Percentiles rank a stretch among this genome's conserved stretches.
Evolutionary conservation across 805 yeast species (phyloP).

Genomic region (Hanseniaspora valbyensis): DNA sequence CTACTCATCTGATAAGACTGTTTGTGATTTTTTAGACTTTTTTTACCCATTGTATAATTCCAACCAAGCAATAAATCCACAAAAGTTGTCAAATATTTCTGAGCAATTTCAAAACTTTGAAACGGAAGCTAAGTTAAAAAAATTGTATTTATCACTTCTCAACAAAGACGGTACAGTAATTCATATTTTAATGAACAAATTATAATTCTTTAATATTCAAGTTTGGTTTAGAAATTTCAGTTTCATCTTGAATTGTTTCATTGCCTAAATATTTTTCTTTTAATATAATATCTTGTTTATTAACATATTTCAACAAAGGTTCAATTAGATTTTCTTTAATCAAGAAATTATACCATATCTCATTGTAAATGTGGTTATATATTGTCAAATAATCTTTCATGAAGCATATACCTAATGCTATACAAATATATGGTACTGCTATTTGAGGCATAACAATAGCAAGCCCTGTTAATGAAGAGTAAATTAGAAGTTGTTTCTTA

Average conservation of each 20-base stretch:
- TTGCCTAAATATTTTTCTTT: slow-evolving; percentile 10
- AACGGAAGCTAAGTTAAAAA: neutral
- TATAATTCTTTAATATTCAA: slow-evolving; percentile 8
- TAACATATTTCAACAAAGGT: slow-evolving; percentile 9
- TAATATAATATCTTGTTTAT: slow-evolving; percentile 9
- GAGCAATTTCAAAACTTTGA: neutral
- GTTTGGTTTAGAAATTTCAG: neutral
- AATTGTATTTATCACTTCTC: slow-evolving; percentile 5
- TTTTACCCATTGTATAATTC: neutral
- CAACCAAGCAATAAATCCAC: neutral
- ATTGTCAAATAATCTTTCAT: slow-evolving; percentile 13
- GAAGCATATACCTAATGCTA: slow-evolving; percentile 5
- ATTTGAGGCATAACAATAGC: neutral
- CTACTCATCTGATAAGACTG: neutral
- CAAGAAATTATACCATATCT: slow-evolving; percentile 14
- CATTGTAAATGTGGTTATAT: slow-evolving; percentile 11
- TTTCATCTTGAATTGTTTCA: neutral
- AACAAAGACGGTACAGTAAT: slow-evolving; percentile 7
- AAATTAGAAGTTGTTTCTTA: slow-evolving; percentile 8
- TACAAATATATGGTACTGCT: neutral
- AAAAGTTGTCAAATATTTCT: neutral
- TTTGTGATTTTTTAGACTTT: neutral
- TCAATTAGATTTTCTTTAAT: slow-evolving; percentile 11
- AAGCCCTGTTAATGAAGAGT: slow-evolving; percentile 5
- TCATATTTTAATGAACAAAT: neutral